These are phyloP conservation scores for Mycena polygramma DNA, from an alignment of 768 basidiomycete genomes.

Conservation along the genomic window DNA sequence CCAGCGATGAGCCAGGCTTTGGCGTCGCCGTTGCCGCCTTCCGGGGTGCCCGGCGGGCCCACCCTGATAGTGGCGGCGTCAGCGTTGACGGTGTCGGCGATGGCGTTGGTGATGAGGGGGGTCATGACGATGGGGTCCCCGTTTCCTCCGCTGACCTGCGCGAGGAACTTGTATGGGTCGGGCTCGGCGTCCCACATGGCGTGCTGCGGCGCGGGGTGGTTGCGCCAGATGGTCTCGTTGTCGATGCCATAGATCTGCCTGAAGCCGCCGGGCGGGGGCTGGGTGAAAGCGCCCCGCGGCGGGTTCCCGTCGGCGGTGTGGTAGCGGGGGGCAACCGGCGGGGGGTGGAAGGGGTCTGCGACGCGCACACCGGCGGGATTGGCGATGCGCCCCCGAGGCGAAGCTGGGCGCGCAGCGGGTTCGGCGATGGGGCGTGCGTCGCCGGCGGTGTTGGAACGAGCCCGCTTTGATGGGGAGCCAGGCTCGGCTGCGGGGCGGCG, in stretches of 20 bases:
- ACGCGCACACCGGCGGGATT: background rate
- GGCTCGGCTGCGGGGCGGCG: background rate
- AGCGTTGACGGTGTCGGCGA: no score
- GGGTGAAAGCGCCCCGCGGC: background rate
- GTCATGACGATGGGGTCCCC: no score
- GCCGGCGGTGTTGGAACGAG: background rate
- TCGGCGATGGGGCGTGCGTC: background rate
- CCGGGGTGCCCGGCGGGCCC: no score
- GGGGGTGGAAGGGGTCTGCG: background rate
- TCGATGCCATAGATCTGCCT: background rate
- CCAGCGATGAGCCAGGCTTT: no score
- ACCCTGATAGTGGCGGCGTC: no score
- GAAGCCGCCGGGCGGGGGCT: background rate
- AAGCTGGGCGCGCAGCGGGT: background rate
- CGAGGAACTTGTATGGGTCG: no score
- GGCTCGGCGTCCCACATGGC: background rate
- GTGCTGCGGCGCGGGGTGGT: background rate
- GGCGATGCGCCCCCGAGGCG: background rate
- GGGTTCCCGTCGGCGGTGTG: conserved; percentile 1
- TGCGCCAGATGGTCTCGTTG: background rate
- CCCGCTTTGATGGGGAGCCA: background rate
- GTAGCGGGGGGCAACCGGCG: background rate
- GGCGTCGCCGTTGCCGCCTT: no score
- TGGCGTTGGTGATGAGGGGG: no score
- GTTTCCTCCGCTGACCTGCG: no score